phyloP scores from a whole-genome alignment of 2,329 filamentous ascomycete species.

The Fusarium sp. region DNA sequence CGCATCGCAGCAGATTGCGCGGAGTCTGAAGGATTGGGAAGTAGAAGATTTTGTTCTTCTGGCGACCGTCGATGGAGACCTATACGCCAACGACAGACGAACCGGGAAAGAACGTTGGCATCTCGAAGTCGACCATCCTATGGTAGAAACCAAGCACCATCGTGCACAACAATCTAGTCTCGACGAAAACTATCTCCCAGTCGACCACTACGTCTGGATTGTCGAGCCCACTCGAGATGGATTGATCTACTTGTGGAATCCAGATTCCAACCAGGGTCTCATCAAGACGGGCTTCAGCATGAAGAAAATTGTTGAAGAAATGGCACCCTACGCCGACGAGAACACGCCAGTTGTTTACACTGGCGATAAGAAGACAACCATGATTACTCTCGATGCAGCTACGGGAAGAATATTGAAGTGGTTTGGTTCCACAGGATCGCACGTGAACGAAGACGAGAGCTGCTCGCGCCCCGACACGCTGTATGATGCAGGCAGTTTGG shows the following conservation, averaged over 20 bases:
- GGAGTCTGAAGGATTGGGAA: conserved; percentile 99
- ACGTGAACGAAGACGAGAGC: conserved; percentile 79
- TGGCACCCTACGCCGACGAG: conserved; percentile 81
- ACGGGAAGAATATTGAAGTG: conserved; percentile 87
- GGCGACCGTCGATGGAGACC: conserved; percentile 98
- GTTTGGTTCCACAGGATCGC: conserved; percentile 81
- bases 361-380: conserved; percentile 89
- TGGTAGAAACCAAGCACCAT: conserved; percentile 91
- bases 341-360: conserved; percentile 89
- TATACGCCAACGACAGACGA: conserved; percentile 91
- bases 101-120: conserved; percentile 90
- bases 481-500: conserved; percentile 77
- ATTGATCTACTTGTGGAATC: conserved; percentile 87
- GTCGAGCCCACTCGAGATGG: conserved; percentile 93
- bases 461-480: conserved; percentile 79
- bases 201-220: conserved; percentile 94
- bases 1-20: conserved; percentile 91
- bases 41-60: conserved; percentile 99
- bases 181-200: conserved; percentile 71
- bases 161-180: conserved; percentile 75
- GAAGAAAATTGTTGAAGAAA: conserved; percentile 89
- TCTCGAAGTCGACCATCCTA: conserved; percentile 85
- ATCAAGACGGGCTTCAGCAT: conserved; percentile 80
- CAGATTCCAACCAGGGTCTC: conserved; percentile 71
- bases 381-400: conserved; percentile 90